Base-by-base conservation (phyloP, 257 asterid species). In the Ligustrum vulgare region DNA sequence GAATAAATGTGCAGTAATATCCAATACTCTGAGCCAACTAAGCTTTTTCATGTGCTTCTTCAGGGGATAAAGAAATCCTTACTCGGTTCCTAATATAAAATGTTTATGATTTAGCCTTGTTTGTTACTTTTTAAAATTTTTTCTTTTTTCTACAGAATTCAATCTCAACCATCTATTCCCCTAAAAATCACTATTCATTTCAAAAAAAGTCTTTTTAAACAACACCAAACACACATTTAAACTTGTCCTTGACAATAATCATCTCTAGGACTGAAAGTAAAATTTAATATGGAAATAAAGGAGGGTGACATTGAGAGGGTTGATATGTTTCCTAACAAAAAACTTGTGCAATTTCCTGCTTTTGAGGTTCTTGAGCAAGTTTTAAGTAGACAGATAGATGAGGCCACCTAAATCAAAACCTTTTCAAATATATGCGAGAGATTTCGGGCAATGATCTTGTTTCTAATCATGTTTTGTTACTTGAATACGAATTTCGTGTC, bases 291-390 rank as follows among this genome's bases (percentile, higher is more conserved):
- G 90, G 90, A 90, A 90, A 93, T 75, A 74, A 84, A 87, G 86
- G 86, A 88, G 76, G 87, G 91, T 62, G 78, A 72, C 91, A 71
- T 86, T 45, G 22, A 73, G 43, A 79, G 84, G 25, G 23, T 54
- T 54, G 63, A 54, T 2, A 54, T 2, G 11, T n/a, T 54, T 54
- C 63, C 25, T 54, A 2, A 41, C 47, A 11, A 6, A 54, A n/a
- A n/a, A 15, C 6, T 13, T 15, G 7, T 45, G 6, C 15, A 72
- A 66, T 88, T 87, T 91, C 94, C 94, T 85, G 80, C 94, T 86
- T 28, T 28, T 85, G 94, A 84, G 81, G 91, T 69, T 82, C 77
- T 79, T 74, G 71, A 85, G 91, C 80, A 77, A 77, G 81, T 79
- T 70, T 87, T 94, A 75, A 51, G 54, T 45, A 13, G 54, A 13